phyloP scores from a whole-genome alignment of 2,329 filamentous ascomycete genomes.

The Diaporthe citrichinensis region DNA sequence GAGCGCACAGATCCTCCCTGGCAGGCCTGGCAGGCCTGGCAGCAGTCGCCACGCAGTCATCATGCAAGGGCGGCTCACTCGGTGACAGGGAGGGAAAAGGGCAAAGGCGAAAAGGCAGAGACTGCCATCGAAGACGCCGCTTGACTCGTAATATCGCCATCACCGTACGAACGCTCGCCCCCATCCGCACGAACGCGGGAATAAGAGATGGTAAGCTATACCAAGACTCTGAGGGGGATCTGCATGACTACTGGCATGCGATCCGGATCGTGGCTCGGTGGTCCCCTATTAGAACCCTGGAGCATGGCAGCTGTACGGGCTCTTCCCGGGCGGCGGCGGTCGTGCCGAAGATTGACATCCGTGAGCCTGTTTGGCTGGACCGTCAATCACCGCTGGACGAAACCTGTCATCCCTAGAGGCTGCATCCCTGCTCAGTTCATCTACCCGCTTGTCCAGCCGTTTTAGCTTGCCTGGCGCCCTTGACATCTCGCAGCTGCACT shows the following conservation, averaged over 20 bases:
- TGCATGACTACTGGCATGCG: not conserved
- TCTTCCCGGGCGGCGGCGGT: constrained; percentile 19
- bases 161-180: constrained; percentile 2
- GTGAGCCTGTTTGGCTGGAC: constrained; percentile 4
- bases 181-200: not conserved
- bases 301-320: not conserved
- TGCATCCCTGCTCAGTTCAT: constrained; percentile 15
- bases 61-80: constrained; percentile 16
- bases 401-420: constrained; percentile 15
- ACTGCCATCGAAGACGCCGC: constrained; percentile 6
- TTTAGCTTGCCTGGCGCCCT: constrained; percentile 4
- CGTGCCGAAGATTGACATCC: constrained; percentile 19
- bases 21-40: not conserved
- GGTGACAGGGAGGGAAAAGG: constrained; percentile 5
- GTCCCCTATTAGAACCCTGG: constrained; percentile 3
- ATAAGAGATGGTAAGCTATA: not conserved
- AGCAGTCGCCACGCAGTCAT: constrained; percentile 30
- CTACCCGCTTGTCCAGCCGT: constrained; percentile 19
- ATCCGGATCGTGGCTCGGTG: not conserved
- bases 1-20: not conserved
- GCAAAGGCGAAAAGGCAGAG: not conserved
- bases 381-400: constrained; percentile 1
- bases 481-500: not conserved
- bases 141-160: constrained; percentile 28
- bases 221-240: constrained; percentile 9